Base-by-base conservation (phyloP, 257 asterid species). In the Sherardia arvensis region DNA sequence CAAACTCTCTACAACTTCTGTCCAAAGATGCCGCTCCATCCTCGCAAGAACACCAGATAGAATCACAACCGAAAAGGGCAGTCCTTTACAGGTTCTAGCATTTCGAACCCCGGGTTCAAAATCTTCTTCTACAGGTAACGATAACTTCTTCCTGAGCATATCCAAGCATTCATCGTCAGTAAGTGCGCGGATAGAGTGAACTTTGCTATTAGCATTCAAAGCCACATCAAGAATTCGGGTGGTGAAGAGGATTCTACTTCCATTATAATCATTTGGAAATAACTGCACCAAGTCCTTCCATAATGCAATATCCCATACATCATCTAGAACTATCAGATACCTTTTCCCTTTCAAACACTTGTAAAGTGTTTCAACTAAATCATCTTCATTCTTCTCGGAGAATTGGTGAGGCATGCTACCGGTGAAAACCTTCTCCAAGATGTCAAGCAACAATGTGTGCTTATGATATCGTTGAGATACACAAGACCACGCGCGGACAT, bases 1-100 rank as follows among this genome's bases (percentile, higher is more conserved):
- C 25, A 59, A 33, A 32, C 64, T 59, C 23, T 30, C 49, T 28
- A 59, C 43, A 26, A 30, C 47, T 23, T 30, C 45, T 59, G 32
- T 62, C 68, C 48, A 48, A 20, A 18, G 26, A 58, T 58, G 26
- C 20, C 21, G 43, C 40, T 29, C 62, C 62, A 58, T 58, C 4
- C 27, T 61, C 21, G 45, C 57, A 7, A 72, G 77, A 49, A 67
- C 28, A 20, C 77, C 73, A 32, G 69, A 72, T 7, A 67, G 58
- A 36, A 67, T 26, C 27, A 61, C 69, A 57, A 70, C 8, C 20
- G 66, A 29, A 29, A 64, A 68, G 22, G 74, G 74, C 15, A 70
- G 21, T 17, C 74, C 70, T 53, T 61, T 47, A 27, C 75, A 70
- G 40, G 32, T 56, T 21, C 32, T 36, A 29, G 66, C 70, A n/a